Percentiles rank a stretch among this genome's conserved stretches.
Conservation (phyloP, 805 yeast genomes). For the Lipomyces kockii region DNA sequence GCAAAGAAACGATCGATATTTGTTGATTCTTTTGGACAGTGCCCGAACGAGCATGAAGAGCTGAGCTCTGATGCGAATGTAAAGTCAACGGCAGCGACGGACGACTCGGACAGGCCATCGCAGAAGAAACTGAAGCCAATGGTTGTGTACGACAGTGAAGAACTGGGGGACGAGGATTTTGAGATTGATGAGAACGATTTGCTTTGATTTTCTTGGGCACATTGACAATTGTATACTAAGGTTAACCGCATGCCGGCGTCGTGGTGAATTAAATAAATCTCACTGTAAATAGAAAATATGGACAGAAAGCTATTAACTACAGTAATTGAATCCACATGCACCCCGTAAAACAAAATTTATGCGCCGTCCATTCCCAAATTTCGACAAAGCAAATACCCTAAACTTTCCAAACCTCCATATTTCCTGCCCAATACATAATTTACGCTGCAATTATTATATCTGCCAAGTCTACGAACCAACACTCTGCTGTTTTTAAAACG, state of each 20-base stretch:
- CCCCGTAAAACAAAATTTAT: not conserved
- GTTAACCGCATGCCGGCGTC: not conserved
- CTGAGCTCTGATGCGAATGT: not conserved
- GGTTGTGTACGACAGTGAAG: not conserved
- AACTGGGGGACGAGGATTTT: not conserved
- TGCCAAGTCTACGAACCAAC: constrained; percentile 9
- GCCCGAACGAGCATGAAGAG: not conserved
- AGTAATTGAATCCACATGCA: not conserved
- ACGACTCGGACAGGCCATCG: not conserved
- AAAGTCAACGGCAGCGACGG: not conserved
- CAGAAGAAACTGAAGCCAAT: not conserved
- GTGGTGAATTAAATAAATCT: not conserved
- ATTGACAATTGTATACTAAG: not conserved
- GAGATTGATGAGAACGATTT: not conserved
- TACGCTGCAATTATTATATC: constrained; percentile 23
- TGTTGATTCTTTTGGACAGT: not conserved
- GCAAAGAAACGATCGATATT: not conserved
- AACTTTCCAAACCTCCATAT: not conserved
- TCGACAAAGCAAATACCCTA: not conserved
- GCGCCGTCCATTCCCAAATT: not conserved
- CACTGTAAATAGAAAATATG: not conserved
- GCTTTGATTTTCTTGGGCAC: not conserved
- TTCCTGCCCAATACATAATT: not conserved
- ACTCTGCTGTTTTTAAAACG: constrained; percentile 4
- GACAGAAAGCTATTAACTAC: not conserved